Evolutionary conservation across 805 yeast genomes (phyloP), one percentile per base, ranked within the genome.

Genomic region (Allodekkera sacchari): DNA sequence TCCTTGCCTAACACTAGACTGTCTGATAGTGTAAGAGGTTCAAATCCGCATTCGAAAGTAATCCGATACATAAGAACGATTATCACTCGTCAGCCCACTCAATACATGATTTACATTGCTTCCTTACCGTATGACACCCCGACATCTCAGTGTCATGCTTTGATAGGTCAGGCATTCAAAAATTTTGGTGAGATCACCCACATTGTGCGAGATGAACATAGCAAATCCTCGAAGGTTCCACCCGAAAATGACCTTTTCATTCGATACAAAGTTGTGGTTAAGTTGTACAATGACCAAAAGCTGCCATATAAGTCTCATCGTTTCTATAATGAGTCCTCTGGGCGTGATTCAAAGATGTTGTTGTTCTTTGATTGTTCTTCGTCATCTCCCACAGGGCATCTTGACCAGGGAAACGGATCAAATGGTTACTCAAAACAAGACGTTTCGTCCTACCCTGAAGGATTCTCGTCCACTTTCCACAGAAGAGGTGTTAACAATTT

Each of bases 401-500:
- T 25, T 31, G 34, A 30, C 19, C 18, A 31, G 4, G 36, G 20
- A 9, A 24, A 23, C 11, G 28, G 23, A 16, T 9, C 12, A 10
- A 10, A 18, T 5, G 34, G 31, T 10, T 25, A 26, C n/a, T 40
- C 42, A 11, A 42, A 38, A 18, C 32, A 42, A 13, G 55, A 50
- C 20, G 43, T 54, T 8, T 47, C 54, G 14, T 42, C 55, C 11
- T 62, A 63, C 32, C 73, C 73, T 1, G 71, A 67, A 39, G 72
- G 73, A 0, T 67, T 66, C 31, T 55, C 71, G 2, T 66, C 72
- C 2, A 67, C 72, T 5, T 66, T 67, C 43, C 68, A 67, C 43
- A 55, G 62, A 28, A 45, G 72, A 28, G 70, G 70, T 4, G 54
- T 54, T n/a, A 66, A 65, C 35, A 63, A 64, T 39, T 67, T 67